These are phyloP conservation scores for Ambrosiella cleistominuta DNA, from an alignment of 2,329 filamentous ascomycete species.

Conservation along the genomic window DNA sequence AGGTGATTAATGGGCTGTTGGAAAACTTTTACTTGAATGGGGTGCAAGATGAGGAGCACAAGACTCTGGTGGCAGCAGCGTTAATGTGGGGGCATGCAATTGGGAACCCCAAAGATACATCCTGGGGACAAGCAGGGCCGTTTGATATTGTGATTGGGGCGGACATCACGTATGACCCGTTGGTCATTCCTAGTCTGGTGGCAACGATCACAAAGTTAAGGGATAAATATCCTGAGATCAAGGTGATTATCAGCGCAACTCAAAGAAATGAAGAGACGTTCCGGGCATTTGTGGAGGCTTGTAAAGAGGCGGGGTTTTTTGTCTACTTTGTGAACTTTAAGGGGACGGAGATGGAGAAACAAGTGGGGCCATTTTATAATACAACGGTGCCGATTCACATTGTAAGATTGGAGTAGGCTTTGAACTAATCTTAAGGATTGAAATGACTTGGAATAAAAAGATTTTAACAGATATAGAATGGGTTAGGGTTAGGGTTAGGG, in stretches of 20 bases:
- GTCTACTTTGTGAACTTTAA: slow-evolving; percentile 28
- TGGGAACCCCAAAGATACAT: slow-evolving; percentile 28
- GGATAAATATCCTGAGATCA: slow-evolving; percentile 33
- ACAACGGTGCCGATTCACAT: slow-evolving; percentile 42
- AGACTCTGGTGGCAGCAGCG: slow-evolving; percentile 11
- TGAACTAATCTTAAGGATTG: not conserved
- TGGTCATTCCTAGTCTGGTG: slow-evolving; percentile 44
- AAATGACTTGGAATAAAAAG: not conserved
- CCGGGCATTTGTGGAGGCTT: slow-evolving; percentile 41
- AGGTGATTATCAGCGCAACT: slow-evolving; percentile 51
- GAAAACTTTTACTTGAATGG: slow-evolving; percentile 53
- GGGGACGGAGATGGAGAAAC: slow-evolving; percentile 23
- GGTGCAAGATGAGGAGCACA: slow-evolving; percentile 30
- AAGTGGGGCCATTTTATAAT: slow-evolving; percentile 48
- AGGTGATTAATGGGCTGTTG: slow-evolving; percentile 48
- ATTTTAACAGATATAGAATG: not conserved
- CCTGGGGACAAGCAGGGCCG: slow-evolving; percentile 5
- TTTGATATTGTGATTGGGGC: slow-evolving; percentile 55
- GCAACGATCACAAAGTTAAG: slow-evolving; percentile 47
- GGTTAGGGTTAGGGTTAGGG: too few species aligned
- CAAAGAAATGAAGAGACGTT: slow-evolving; percentile 56
- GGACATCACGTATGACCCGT: slow-evolving; percentile 60
- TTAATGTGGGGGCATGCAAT: slow-evolving; percentile 48
- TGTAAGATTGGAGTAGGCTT: slow-evolving; percentile 1
- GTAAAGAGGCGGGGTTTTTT: slow-evolving; percentile 29